Evolutionary conservation across 257 asterid genomes (phyloP).

Genomic region (Rauvolfia tetraphylla): DNA sequence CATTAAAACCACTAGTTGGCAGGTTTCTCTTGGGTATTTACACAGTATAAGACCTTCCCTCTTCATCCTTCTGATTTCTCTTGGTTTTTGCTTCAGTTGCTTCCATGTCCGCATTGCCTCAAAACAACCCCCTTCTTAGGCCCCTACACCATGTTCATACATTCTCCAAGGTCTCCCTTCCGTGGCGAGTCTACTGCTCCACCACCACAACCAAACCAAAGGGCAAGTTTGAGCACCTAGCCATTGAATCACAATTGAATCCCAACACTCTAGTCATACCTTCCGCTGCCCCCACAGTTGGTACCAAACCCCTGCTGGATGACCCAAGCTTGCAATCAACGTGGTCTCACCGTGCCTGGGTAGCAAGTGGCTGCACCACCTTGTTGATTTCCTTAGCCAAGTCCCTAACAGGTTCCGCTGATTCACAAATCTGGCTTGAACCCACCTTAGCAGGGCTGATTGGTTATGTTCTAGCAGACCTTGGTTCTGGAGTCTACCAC

Average conservation of each 20-base stretch:
- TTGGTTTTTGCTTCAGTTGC: background rate
- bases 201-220: slow-evolving; percentile 20
- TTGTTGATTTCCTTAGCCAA: slow-evolving; percentile 58
- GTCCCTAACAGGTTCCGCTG: slow-evolving; percentile 33
- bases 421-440: slow-evolving; percentile 48
- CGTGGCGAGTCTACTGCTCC: slow-evolving; percentile 21
- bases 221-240: background rate
- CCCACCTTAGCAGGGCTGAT: slow-evolving; percentile 50
- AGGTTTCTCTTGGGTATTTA: background rate
- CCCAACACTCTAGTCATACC: background rate
- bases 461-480: slow-evolving; percentile 73
- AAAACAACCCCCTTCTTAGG: slow-evolving; percentile 9
- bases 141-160: slow-evolving; percentile 10
- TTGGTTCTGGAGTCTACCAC: slow-evolving; percentile 81
- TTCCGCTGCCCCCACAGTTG: background rate
- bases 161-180: slow-evolving; percentile 9
- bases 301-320: slow-evolving; percentile 25
- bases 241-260: slow-evolving; percentile 5
- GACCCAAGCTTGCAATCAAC: slow-evolving; percentile 60
- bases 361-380: slow-evolving; percentile 66
- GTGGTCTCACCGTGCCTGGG: slow-evolving; percentile 86
- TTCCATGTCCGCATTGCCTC: slow-evolving; percentile 33
- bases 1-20: slow-evolving; percentile 7
- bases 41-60: background rate
- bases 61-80: background rate